A percentile compares a stretch with the other conserved stretches of the same genome.
These are phyloP conservation scores for Mytilinidion resinicola DNA, from an alignment of 495 filamentous ascomycete genomes.

Conservation along the genomic window DNA sequence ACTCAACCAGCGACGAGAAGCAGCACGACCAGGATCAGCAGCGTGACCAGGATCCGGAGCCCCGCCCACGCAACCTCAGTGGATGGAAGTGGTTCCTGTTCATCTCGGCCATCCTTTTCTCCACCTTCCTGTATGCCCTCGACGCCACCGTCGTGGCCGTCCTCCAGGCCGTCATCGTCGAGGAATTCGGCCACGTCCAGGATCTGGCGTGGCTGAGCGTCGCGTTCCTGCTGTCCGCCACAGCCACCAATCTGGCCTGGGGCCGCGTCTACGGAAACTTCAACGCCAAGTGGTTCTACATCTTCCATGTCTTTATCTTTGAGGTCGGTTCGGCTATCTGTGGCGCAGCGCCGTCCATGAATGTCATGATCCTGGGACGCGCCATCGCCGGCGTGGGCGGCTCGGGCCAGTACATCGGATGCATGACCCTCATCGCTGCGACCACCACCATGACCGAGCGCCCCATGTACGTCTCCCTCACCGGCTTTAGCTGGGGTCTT, in stretches of 20 bases:
- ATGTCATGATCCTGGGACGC: constrained; percentile 34
- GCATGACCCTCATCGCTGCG: constrained; percentile 5
- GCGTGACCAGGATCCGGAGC: not conserved
- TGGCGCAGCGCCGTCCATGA: constrained; percentile 33
- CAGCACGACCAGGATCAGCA: not conserved
- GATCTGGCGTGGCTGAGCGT: constrained; percentile 26
- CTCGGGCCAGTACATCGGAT: constrained; percentile 16
- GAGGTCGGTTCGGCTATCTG: constrained; percentile 34
- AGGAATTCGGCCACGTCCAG: constrained; percentile 14
- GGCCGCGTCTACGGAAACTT: constrained; percentile 25
- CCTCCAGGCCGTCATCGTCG: constrained; percentile 18
- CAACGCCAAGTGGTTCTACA: constrained; percentile 34
- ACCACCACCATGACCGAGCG: constrained; percentile 11
- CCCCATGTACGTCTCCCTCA: constrained; percentile 5
- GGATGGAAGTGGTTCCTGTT: not conserved
- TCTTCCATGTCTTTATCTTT: constrained; percentile 29
- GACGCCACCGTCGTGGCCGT: constrained; percentile 28
- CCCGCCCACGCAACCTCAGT: not conserved
- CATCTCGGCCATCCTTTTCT: not conserved
- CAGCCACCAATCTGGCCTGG: constrained; percentile 6
- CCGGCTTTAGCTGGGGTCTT: constrained; percentile 10
- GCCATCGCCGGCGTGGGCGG: constrained; percentile 30
- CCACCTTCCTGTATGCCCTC: constrained; percentile 18
- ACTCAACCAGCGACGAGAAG: not conserved
- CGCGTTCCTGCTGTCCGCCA: constrained; percentile 7